Base-by-base conservation (phyloP, 164 flowering plant genomes). In the Macadamia integrifolia region DNA sequence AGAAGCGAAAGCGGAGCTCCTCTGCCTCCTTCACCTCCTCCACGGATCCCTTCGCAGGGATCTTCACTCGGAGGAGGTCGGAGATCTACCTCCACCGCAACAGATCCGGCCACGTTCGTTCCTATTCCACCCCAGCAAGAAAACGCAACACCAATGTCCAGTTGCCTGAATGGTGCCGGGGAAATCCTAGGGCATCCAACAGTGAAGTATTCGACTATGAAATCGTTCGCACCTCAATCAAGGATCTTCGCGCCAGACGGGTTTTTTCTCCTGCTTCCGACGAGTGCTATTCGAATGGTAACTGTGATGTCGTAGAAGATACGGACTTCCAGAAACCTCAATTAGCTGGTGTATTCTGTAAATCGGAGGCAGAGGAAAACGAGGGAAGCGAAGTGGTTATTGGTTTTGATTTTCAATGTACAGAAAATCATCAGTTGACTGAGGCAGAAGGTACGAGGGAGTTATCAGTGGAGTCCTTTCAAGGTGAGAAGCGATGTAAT, bases 201-300 rank as follows among this genome's bases (percentile, higher is more conserved):
- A 60, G 23, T 48, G 73, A 68, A 14, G 10, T 58, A 6, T 1
- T 29, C 10, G 62, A n/a, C 17, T 52, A 12, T 11, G 59, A 62
- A 23, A 23, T 66, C 2, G 50, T 69, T 42, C 68, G 28, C 46
- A 17, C 14, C 14, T 59, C 69, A 4, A 62, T 83, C 46, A 83
- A 79, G 66, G 87, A 86, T 74, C 86, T 86, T 15, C 82, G 85
- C 29, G 50, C 74, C 1, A 58, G 78, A 50, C 72, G 90, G 57
- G 79, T 86, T 55, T 84, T 82, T 70, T 78, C 87, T 8, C 79
- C 75, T 0, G 15, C 67, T 52, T 58, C 40, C 42, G 61, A 55
- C 13, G 71, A 62, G 12, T 60, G 64, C 74, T 56, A 56, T 64
- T 55, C 43, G 5, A 18, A 60, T 9, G 64, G 15, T 2, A 48